Evolutionary conservation across 352 stramenopile species (phyloP).

Genomic region (Pilasporangium apinafurcum): DNA sequence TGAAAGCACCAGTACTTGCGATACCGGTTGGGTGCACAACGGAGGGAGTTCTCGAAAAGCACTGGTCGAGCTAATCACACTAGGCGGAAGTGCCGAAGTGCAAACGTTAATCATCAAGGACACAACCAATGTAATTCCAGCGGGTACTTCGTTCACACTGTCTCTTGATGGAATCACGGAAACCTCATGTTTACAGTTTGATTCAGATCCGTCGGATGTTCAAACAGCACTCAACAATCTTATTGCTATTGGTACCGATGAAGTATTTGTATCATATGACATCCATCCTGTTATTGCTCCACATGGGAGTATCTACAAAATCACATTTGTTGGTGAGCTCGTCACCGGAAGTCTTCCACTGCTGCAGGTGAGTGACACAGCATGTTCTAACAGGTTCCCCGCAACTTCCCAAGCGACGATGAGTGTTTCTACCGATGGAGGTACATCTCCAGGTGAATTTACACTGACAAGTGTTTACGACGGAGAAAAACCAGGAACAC

Average conservation of each 20-base stretch:
- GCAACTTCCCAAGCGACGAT: slow-evolving; percentile 20
- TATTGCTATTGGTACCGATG: slow-evolving; percentile 18
- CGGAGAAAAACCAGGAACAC: slow-evolving; percentile 34
- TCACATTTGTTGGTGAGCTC: slow-evolving; percentile 62
- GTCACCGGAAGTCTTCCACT: slow-evolving; percentile 45
- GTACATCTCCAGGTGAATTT: slow-evolving; percentile 22
- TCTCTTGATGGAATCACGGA: slow-evolving; percentile 26
- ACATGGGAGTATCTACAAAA: slow-evolving; percentile 49
- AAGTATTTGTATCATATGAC: slow-evolving; percentile 46
- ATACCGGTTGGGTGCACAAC: slow-evolving; percentile 19
- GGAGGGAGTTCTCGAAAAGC: slow-evolving; percentile 35
- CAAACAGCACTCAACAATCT: slow-evolving; percentile 20
- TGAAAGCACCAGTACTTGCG: slow-evolving; percentile 16
- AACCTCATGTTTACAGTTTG: slow-evolving; percentile 33
- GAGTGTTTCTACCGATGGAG: slow-evolving; percentile 13
- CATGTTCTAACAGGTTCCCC: slow-evolving; percentile 12
- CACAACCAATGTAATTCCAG: slow-evolving; percentile 5
- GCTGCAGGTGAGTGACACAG: slow-evolving; percentile 13
- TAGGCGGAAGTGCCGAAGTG: slow-evolving; percentile 56
- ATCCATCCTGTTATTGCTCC: slow-evolving; percentile 24
- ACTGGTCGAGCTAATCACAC: slow-evolving; percentile 27
- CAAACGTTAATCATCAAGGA: slow-evolving; percentile 46
- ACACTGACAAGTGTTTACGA: slow-evolving; percentile 39
- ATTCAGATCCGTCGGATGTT: slow-evolving; percentile 12
- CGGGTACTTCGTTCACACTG: slow-evolving; percentile 31